Evolutionary conservation across 164 flowering plant genomes (phyloP), one percentile per base, ranked within the genome.

Genomic region (Liquidambar formosana): DNA sequence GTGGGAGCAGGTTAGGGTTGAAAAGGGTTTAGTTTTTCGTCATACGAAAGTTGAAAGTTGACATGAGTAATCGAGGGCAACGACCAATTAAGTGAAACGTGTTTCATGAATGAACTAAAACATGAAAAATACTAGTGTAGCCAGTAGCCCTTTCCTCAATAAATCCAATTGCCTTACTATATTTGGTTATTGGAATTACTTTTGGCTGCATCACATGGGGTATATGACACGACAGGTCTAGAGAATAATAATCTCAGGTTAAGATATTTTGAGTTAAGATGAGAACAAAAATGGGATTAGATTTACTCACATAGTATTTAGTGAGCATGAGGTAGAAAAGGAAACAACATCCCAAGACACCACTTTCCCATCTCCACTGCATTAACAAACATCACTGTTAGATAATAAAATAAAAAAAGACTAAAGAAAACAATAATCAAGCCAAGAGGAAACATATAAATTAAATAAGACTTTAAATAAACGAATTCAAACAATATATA

Each of bases 321-420:
- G 97, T 85, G 70, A 86, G 71, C 53, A 91, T 72, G 59, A 94
- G 91, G 79, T 84, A 89, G 87, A 89, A 91, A 57, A 94, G 89
- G 79, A 94, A 92, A 56, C 87, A 75, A 63, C 78, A 83, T 54
- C 99, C 99, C 76, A 94, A 59, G 2, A 91, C 86, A 22, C 75
- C 93, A 78, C 96, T 94, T 76, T 94, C 96, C 97, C 97, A 94
- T 79, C 95, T 88, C 99, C 99, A 95, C 99, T 95, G 99, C 86
- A 81, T 62, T 57, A 71, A 33, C 4, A 47, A n/a, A 19, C 16
- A 64, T 15, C 72, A 72, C 11, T 8, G 1, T 57, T 5, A 45
- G 23, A 19, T 25, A 43, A 14, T 0, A 38, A 16, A n/a, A n/a
- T n/a, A n/a, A n/a, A 52, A 52, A 19, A 52, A 5, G 22, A 3